phyloP scores from a whole-genome alignment of 257 asterid species.

The Solanum ahanhuiri region DNA sequence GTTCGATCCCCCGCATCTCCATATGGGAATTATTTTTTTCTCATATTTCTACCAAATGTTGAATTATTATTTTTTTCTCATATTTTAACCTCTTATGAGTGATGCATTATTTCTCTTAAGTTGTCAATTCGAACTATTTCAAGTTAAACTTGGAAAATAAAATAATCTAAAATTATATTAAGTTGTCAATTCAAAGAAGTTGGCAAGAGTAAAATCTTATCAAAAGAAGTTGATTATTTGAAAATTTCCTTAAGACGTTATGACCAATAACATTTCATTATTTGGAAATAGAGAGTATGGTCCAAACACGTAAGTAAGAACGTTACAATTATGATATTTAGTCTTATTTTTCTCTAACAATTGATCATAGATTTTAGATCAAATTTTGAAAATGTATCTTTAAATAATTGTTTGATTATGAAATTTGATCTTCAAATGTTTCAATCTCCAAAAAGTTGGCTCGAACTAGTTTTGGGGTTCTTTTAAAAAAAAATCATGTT shows the following conservation, averaged over 20 bases:
- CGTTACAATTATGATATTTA: neutral
- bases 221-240: neutral
- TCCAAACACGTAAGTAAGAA: neutral
- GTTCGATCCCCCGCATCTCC: constrained; percentile 88
- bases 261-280: neutral
- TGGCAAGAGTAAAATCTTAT: neutral
- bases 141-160: neutral
- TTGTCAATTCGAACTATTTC: neutral
- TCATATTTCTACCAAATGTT: too few relatives aligned
- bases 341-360: neutral
- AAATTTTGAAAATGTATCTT: too few relatives aligned
- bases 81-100: neutral
- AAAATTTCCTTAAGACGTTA: neutral
- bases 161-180: too few relatives aligned
- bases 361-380: too few relatives aligned
- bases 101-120: neutral
- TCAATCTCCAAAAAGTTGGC: neutral
- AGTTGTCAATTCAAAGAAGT: neutral
- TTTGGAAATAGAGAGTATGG: neutral
- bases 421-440: neutral
- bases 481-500: too few relatives aligned
- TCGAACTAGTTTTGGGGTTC: neutral
- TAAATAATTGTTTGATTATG: neutral
- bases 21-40: neutral
- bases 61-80: too few relatives aligned